Percentiles rank a stretch among this genome's conserved stretches.
These are phyloP conservation scores for Lithohypha guttulata DNA, from an alignment of 2,329 filamentous ascomycete species.

Conservation along the genomic window DNA sequence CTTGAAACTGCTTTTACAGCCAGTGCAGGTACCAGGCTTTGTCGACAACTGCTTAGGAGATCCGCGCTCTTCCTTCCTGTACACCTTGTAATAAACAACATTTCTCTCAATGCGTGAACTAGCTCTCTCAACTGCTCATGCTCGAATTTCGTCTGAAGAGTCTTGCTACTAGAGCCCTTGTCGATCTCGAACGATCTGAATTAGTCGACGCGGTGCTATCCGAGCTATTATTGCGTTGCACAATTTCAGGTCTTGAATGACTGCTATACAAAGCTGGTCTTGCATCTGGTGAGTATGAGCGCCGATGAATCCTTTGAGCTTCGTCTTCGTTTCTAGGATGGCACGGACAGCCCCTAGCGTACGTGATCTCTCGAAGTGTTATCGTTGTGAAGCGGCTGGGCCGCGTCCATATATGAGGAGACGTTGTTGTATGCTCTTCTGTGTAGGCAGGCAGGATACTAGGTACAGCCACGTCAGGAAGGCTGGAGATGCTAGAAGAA, in stretches of 20 bases:
- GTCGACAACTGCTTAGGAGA: no score
- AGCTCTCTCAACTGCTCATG: no score
- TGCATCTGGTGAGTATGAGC: not conserved
- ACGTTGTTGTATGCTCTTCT: no score
- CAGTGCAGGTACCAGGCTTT: no score
- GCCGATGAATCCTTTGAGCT: not conserved
- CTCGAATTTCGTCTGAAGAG: constrained; percentile 2
- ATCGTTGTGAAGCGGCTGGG: constrained; percentile 19
- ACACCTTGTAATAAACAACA: no score
- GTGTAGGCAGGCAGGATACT: no score
- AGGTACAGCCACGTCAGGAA: no score
- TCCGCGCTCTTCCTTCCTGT: no score
- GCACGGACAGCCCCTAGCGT: constrained; percentile 19
- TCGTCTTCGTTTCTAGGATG: constrained; percentile 11
- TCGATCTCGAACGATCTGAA: constrained; percentile 2
- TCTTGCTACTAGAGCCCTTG: not conserved
- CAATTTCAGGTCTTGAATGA: constrained; percentile 3
- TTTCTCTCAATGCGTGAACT: no score
- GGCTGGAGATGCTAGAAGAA: no score
- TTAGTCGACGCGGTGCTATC: not conserved
- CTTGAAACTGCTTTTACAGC: no score
- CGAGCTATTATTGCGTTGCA: constrained; percentile 1
- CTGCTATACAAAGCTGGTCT: not conserved
- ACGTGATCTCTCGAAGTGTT: constrained; percentile 19
- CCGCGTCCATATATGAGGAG: not conserved